These are phyloP conservation scores for Zygoascus ofunaensis DNA, from an alignment of 805 yeast species.

Conservation along the genomic window DNA sequence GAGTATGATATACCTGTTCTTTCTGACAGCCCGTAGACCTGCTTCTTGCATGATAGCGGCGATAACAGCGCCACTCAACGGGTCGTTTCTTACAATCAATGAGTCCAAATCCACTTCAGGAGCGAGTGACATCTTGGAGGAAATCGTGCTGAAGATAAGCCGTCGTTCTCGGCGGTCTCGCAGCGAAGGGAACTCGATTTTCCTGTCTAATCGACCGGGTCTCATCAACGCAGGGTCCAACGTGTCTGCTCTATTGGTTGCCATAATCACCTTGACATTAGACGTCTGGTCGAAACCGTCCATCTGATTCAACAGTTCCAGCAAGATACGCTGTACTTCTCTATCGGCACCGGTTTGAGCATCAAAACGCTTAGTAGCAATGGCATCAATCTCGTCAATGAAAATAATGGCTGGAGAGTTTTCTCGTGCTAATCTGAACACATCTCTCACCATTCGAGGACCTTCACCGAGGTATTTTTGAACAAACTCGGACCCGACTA, in stretches of 20 bases:
- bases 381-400: slow-evolving; percentile 98
- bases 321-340: slow-evolving; percentile 95
- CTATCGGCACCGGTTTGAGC: slow-evolving; percentile 99
- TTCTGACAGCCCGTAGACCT: slow-evolving; percentile 96
- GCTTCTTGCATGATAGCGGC: slow-evolving; percentile 99
- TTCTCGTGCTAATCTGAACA: slow-evolving; percentile 92
- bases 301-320: slow-evolving; percentile 96
- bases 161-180: slow-evolving; percentile 98
- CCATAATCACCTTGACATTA: slow-evolving; percentile 97
- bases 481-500: slow-evolving; percentile 96
- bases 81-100: slow-evolving; percentile 89
- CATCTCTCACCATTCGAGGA: slow-evolving; percentile 99
- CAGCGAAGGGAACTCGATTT: slow-evolving; percentile 92
- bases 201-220: slow-evolving; percentile 97
- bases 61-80: slow-evolving; percentile 89
- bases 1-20: slow-evolving; percentile 91
- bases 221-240: slow-evolving; percentile 96
- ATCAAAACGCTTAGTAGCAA: slow-evolving; percentile 97
- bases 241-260: slow-evolving; percentile 98
- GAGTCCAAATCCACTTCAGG: slow-evolving; percentile 97
- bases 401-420: slow-evolving; percentile 95
- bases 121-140: slow-evolving; percentile 94
- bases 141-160: slow-evolving; percentile 88
- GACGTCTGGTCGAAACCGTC: slow-evolving; percentile 97
- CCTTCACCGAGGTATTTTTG: slow-evolving; percentile 99